Evolutionary conservation across 2,329 filamentous ascomycete genomes (phyloP), one percentile per base, ranked within the genome.

Genomic region (Aspergillus thermomutatus): DNA sequence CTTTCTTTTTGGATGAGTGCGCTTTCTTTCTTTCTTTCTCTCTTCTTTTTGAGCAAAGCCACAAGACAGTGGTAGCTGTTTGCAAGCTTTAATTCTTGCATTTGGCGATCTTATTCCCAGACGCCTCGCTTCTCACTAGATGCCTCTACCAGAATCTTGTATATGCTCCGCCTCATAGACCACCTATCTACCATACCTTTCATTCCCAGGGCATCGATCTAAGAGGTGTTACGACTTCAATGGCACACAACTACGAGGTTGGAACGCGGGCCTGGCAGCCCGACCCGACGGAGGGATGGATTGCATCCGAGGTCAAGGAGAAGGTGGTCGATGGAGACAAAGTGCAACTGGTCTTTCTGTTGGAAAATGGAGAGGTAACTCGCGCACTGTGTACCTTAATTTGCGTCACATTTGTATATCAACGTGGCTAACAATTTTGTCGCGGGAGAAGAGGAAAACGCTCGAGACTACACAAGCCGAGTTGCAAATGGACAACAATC

Each of bases 201-300:
- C 23, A 50, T 54, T 52, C 56, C 51, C 34, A 54, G 50, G 53
- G 19, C 50, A 53, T 56, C 52, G 27, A 50, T 40, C 19, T 25
- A 47, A 46, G 6, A 27, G 26, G 49, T 49, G 41, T 54, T 50
- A 37, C 27, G 49, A 40, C 52, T 56, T 56, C 60, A 55, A 70
- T 96, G 92, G 91, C 91, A 81, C 90, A 95, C 78, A 91, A 86
- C 74, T 97, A 95, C 80, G 92, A 97, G 83, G 86, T 97, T 72
- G 94, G 93, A 73, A 97, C 93, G 70, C 87, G 91, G 85, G 94
- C 92, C 74, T 99, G 94, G 94, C 94, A 97, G 84, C 92, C 94
- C 69, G 94, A 99, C 81, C 81, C 86, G 75, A 90, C 90, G 60
- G 93, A 99, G 78, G 94, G 94, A 79, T 99, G 94, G 93, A 87